Evolutionary conservation across 805 yeast genomes (phyloP), one percentile per base, ranked within the genome.

Genomic region (Candida loeiensis): DNA sequence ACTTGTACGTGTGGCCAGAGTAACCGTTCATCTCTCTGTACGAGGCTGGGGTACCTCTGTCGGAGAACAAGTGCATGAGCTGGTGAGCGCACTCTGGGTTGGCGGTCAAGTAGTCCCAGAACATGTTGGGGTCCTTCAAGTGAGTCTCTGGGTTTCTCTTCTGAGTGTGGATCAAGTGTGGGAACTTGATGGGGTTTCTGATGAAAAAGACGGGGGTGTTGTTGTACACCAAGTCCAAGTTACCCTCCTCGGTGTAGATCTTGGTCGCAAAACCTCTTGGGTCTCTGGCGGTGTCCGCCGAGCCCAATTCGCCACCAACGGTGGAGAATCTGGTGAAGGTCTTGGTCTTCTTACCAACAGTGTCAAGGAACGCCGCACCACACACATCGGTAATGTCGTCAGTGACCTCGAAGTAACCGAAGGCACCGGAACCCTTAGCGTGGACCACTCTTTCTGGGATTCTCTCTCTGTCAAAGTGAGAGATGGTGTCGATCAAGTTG

Each of bases 1-100:
- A 83, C 66, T 85, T 85, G 67, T 82, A 85, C 25, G 90, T 76
- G 67, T 85, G 95, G 40, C 90, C 91, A 17, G 91, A 83, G 66
- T 80, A 85, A 52, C 91, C 91, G 64, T 85, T 74, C 91, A 85
- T 85, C 56, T 79, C 78, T 67, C 93, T 74, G 66, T 71, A 78
- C 20, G 80, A 73, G 29, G 79, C 76, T 18, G 93, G 93, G 37
- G 91, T 84, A 63, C 95, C 93, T 64, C 93, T 76, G 65, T 85
- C 90, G 28, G 85, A 74, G 62, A 85, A 85, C 59, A 85, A 69
- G 44, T 73, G 71, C 77, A 78, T 74, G 33, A 84, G 81, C 66
- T 85, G 90, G 63, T 85, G 93, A 46, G 76, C 63, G 18, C 88
- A 71, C 65, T 85, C 95, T 55, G 74, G 85, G 62, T 85, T 85